A percentile compares a stretch with the other conserved stretches of the same genome.
These are phyloP conservation scores for Cryptococcus sp. DNA, from an alignment of 1,284 basidiomycete genomes.

Conservation along the genomic window DNA sequence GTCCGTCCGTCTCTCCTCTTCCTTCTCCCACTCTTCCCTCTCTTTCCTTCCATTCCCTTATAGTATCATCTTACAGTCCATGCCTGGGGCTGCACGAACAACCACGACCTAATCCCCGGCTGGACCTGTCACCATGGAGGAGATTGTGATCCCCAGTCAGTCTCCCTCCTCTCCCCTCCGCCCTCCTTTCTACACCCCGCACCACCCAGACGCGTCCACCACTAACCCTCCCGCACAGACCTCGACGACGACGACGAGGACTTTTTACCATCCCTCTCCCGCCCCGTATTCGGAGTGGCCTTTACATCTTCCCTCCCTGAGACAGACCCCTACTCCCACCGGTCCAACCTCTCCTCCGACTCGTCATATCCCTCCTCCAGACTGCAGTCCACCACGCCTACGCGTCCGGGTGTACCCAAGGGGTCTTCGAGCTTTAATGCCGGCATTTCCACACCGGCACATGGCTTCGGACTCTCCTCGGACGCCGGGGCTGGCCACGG, in stretches of 20 bases:
- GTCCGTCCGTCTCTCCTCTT: too few relatives aligned
- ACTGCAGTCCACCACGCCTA: slow-evolving; percentile 23
- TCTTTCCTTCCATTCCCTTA: too few relatives aligned
- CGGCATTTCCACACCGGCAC: slow-evolving; percentile 14
- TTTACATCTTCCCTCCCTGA: slow-evolving; percentile 22
- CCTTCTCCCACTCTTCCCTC: too few relatives aligned
- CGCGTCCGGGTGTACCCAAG: slow-evolving; percentile 23
- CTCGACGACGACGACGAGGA: slow-evolving; percentile 48
- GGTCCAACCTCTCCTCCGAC: slow-evolving; percentile 29
- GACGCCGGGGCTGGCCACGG: slow-evolving; percentile 2
- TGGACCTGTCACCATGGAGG: slow-evolving; percentile 23
- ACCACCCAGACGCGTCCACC: too few relatives aligned
- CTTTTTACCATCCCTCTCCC: slow-evolving; percentile 30
- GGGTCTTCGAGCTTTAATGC: slow-evolving; percentile 22
- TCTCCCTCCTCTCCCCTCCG: slow-evolving; percentile 1
- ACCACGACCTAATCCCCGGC: too few relatives aligned
- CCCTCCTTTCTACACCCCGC: neutral
- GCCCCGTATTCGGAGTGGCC: slow-evolving; percentile 25
- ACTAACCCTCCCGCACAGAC: slow-evolving; percentile 17
- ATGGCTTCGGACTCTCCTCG: slow-evolving; percentile 1
- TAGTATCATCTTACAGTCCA: too few relatives aligned
- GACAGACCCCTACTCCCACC: slow-evolving; percentile 23
- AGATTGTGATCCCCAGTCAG: slow-evolving; percentile 47
- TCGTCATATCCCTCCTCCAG: slow-evolving; percentile 12
- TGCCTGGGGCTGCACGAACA: too few relatives aligned